Base-by-base conservation (phyloP, 2,329 filamentous ascomycete species). In the Nemania abortiva region DNA sequence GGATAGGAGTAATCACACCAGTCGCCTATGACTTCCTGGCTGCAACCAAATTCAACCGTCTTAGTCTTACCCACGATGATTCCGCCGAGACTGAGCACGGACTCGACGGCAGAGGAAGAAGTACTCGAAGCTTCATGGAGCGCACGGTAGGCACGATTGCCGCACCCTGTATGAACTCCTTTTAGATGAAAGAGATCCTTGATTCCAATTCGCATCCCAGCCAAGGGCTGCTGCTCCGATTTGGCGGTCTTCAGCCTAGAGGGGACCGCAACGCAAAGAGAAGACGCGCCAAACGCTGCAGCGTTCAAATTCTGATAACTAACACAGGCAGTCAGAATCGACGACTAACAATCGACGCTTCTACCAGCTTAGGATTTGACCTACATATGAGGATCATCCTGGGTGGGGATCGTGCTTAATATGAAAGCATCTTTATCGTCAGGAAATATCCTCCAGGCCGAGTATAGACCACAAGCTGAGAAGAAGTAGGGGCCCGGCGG, bases 131-230 rank as follows among this genome's bases (percentile, higher is more conserved):
- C 42, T 24, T n/a, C 53, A 15, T 64, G 34, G 9, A 64, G 53
- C 18, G 22, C 39, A 42, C 39, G 31, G 24, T 65, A 65, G 20
- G 63, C 63, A 27, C 63, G 63, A 59, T 65, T 65, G 5, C 63
- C 55, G 20, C 39, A 42, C 20, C 31, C 27, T 10, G 63, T 65
- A 9, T 42, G 31, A 20, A 65, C 63, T 18, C 47, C 63, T 37
- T 54, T 59, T 24, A 65, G 27, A 49, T 65, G 55, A n/a, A 65
- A 65, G 34, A 65, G 31, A 37, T 65, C 63, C 47, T 65, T 65
- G 11, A 65, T 37, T 15, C 45, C 29, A 53, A 65, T 39, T 53
- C 63, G 18, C 29, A 65, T 39, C 37, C 63, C 63, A 37, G 55
- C 63, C 9, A 65, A 15, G 20, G 63, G 63, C 42, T 31, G 27